Percentiles rank a stretch among this genome's conserved stretches.
These are phyloP conservation scores for Didymellaceae sp. DNA, from an alignment of 2,329 filamentous ascomycete species.

Conservation along the genomic window DNA sequence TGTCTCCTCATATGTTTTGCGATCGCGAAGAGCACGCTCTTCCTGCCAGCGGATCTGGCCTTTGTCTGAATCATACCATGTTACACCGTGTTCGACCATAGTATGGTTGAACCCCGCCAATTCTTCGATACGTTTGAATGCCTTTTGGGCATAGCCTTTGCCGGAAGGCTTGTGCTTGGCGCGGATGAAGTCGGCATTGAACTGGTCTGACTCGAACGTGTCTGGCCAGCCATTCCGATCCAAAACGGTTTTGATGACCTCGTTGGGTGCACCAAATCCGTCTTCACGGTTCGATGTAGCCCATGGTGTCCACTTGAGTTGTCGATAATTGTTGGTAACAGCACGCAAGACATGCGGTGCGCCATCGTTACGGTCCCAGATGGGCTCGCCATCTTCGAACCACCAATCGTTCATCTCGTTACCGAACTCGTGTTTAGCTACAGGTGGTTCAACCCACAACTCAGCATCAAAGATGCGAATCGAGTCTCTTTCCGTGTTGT, in stretches of 20 bases:
- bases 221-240: constrained; percentile 20
- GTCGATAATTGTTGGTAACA: constrained; percentile 17
- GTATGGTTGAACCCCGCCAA: constrained; percentile 2
- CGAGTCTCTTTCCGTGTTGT: constrained; percentile 18
- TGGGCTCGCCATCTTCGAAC: constrained; percentile 2
- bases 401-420: constrained; percentile 5
- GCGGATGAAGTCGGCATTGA: constrained; percentile 23
- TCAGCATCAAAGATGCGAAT: constrained; percentile 22
- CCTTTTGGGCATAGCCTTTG: constrained; percentile 9
- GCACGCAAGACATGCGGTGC: constrained; percentile 16
- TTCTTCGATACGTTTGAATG: not conserved
- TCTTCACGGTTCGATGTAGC: constrained; percentile 15
- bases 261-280: constrained; percentile 5
- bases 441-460: not conserved
- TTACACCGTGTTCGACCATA: not conserved
- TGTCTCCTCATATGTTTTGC: not conserved
- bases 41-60: not conserved
- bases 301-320: constrained; percentile 22
- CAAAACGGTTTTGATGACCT: constrained; percentile 6
- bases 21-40: not conserved
- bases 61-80: not conserved
- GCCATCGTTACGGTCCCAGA: not conserved
- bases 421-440: not conserved
- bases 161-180: constrained; percentile 9
- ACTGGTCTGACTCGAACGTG: constrained; percentile 12